These are phyloP conservation scores for Tillandsia fasciculata DNA, from an alignment of 176 grass and related monocot genomes.

Conservation along the genomic window DNA sequence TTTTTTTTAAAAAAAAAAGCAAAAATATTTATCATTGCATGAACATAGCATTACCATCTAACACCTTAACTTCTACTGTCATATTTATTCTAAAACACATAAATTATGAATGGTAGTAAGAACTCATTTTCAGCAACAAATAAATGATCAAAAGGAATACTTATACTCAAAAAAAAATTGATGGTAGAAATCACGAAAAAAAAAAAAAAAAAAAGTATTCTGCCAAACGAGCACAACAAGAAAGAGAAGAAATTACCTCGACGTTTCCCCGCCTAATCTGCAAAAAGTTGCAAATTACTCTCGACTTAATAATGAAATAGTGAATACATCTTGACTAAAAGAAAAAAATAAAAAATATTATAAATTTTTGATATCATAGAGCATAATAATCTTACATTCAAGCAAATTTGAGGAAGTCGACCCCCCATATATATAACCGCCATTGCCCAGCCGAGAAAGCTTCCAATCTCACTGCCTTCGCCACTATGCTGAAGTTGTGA, in stretches of 20 bases:
- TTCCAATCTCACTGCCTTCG: conserved; percentile 58
- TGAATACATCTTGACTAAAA: neutral
- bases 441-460: conserved; percentile 90
- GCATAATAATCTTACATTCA: conserved; percentile 54
- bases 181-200: neutral
- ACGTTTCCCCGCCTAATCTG: conserved; percentile 89
- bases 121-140: no score
- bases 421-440: conserved; percentile 88
- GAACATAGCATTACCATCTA: no score
- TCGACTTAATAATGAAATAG: neutral
- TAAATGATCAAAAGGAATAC: no score
- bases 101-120: no score
- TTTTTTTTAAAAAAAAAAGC: no score
- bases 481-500: conserved; percentile 24
- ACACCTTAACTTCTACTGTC: no score
- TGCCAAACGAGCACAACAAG: conserved; percentile 5
- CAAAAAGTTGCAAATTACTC: conserved; percentile 14
- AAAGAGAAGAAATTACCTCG: conserved; percentile 53
- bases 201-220: neutral
- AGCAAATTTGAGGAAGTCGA: conserved; percentile 79
- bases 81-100: no score
- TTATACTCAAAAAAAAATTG: no score
- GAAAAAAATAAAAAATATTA: conserved; percentile 1
- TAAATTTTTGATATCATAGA: neutral
- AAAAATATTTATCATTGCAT: no score